These are phyloP conservation scores for Plasmodium billcollinsi DNA, from an alignment of 169 alveolate genomes.

Conservation along the genomic window DNA sequence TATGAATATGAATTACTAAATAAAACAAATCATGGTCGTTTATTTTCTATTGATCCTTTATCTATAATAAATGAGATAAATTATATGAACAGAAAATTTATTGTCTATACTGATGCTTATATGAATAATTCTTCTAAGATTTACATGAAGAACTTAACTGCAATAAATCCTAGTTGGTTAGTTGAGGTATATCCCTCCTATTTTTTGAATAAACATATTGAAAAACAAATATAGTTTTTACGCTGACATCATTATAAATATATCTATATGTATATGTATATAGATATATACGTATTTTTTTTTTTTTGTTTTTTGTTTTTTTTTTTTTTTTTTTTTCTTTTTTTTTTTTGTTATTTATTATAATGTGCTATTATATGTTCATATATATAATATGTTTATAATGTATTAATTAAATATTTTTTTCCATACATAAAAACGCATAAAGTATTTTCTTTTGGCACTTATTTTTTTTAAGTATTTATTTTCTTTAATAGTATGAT, in stretches of 20 bases:
- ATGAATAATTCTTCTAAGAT: slow-evolving; percentile 53
- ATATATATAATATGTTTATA: too few relatives aligned
- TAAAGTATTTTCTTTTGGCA: too few relatives aligned
- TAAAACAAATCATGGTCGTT: slow-evolving; percentile 1
- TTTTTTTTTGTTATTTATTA: too few relatives aligned
- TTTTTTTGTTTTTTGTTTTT: too few relatives aligned
- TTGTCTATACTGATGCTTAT: slow-evolving; percentile 70
- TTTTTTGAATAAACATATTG: slow-evolving; percentile 36
- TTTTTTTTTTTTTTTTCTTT: too few relatives aligned
- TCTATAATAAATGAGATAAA: slow-evolving; percentile 54
- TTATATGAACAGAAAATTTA: slow-evolving; percentile 42
- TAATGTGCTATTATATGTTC: too few relatives aligned
- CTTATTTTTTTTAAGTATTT: too few relatives aligned
- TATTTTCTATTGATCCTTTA: slow-evolving; percentile 46
- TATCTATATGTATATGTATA: background rate
- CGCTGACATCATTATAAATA: background rate
- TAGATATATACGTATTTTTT: background rate
- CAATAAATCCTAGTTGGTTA: slow-evolving; percentile 51
- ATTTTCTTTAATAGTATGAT: too few relatives aligned
- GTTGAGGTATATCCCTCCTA: slow-evolving; percentile 30
- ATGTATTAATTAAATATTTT: too few relatives aligned
- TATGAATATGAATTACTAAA: slow-evolving; percentile 47
- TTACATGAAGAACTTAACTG: slow-evolving; percentile 46
- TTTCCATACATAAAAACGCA: too few relatives aligned
- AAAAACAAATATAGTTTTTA: slow-evolving; percentile 15